A percentile compares a stretch with the other conserved stretches of the same genome.
Evolutionary conservation across 2,329 filamentous ascomycete genomes (phyloP).

Genomic region (Endothia cerciana): DNA sequence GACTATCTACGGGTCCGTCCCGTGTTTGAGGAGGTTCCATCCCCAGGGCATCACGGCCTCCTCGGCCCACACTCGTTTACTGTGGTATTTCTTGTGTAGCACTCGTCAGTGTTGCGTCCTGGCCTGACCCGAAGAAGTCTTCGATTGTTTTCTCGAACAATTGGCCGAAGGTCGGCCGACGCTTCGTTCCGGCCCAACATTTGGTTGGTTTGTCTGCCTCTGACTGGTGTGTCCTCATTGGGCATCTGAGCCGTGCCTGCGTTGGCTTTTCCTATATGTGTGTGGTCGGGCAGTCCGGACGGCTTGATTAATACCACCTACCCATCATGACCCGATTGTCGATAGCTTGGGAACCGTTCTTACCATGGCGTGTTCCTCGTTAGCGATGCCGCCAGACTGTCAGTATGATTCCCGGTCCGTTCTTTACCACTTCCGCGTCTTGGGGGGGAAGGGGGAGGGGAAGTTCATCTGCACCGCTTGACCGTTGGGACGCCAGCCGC

Average conservation of each 20-base stretch:
- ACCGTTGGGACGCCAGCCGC: background rate
- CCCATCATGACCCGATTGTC: background rate
- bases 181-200: background rate
- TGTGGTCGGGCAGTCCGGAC: background rate
- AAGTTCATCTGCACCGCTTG: background rate
- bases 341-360: conserved; percentile 4
- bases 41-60: too few species aligned
- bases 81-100: background rate
- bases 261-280: background rate
- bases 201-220: background rate
- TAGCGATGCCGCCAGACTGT: conserved; percentile 1
- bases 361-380: background rate
- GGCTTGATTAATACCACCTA: background rate
- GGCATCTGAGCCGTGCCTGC: conserved; percentile 3
- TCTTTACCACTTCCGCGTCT: background rate
- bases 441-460: background rate
- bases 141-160: background rate
- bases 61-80: too few species aligned
- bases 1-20: too few species aligned
- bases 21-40: too few species aligned
- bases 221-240: background rate
- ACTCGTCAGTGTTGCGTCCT: background rate
- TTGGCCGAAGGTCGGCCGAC: background rate
- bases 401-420: background rate
- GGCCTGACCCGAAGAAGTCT: background rate